phyloP scores from a whole-genome alignment of 1,139 yeast genomes.

The Hansenula sp. region DNA sequence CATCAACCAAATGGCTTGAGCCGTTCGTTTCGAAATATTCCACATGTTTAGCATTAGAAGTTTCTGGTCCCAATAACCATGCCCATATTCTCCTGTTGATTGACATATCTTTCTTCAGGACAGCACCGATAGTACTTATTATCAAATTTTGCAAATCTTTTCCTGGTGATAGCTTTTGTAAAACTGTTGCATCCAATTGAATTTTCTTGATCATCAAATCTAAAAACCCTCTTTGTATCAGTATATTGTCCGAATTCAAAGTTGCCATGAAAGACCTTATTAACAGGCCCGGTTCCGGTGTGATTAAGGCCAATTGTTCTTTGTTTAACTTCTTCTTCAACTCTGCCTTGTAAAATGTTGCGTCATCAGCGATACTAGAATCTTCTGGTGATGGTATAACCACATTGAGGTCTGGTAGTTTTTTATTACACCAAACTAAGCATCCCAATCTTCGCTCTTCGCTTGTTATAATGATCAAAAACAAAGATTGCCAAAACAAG shows the following conservation, averaged over 20 bases:
- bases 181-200: conserved; percentile 58
- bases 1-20: conserved; percentile 41
- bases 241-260: conserved; percentile 54
- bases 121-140: conserved; percentile 61
- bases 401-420: conserved; percentile 54
- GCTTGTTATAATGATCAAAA: conserved; percentile 69
- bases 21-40: conserved; percentile 64
- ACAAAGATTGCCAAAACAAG: conserved; percentile 84
- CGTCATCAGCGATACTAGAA: conserved; percentile 2
- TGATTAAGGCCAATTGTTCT: conserved; percentile 36
- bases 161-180: conserved; percentile 42
- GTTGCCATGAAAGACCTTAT: conserved; percentile 73
- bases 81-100: conserved; percentile 89
- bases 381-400: conserved; percentile 23
- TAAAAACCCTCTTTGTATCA: conserved; percentile 86
- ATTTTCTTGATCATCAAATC: conserved; percentile 71
- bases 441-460: conserved; percentile 84
- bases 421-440: conserved; percentile 65
- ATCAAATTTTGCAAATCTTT: conserved; percentile 58
- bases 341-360: conserved; percentile 11
- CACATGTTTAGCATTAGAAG: conserved; percentile 15
- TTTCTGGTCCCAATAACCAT: conserved; percentile 78
- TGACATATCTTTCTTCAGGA: conserved; percentile 86
- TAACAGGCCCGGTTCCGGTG: conserved; percentile 77
- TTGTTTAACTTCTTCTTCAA: conserved; percentile 4